These are phyloP conservation scores for Cicer judaicum DNA, from an alignment of 306 rosid species.

Conservation along the genomic window DNA sequence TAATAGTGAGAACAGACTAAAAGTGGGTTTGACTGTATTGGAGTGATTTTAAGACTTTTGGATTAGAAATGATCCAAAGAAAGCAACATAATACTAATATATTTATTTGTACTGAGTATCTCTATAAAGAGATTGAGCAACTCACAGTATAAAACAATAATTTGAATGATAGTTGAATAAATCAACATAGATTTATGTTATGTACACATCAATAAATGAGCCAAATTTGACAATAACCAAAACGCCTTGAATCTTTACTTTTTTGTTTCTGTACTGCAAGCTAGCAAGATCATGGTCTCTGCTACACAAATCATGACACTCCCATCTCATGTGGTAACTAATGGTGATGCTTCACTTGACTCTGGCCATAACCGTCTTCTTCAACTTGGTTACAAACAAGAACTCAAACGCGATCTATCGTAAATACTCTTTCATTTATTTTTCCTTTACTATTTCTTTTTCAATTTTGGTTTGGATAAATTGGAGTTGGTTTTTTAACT, in stretches of 20 bases:
- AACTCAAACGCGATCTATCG: slow-evolving; percentile 94
- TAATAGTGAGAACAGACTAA: neutral
- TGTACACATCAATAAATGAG: neutral
- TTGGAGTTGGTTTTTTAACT: neutral
- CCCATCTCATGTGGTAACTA: slow-evolving; percentile 41
- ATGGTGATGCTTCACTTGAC: slow-evolving; percentile 55
- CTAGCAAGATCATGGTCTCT: slow-evolving; percentile 28
- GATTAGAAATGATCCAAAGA: slow-evolving; percentile 18
- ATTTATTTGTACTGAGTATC: too few relatives aligned
- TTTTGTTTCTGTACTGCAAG: slow-evolving; percentile 2
- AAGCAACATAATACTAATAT: neutral
- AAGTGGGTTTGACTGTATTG: neutral
- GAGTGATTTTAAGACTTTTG: neutral
- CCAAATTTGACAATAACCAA: slow-evolving; percentile 1
- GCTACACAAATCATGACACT: slow-evolving; percentile 40
- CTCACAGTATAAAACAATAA: neutral
- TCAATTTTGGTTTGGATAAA: slow-evolving; percentile 8
- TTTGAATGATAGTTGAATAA: neutral
- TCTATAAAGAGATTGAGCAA: neutral
- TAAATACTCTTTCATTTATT: slow-evolving; percentile 36
- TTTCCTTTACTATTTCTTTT: neutral
- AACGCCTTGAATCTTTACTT: neutral
- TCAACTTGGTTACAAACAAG: slow-evolving; percentile 93
- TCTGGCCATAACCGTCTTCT: slow-evolving; percentile 87
- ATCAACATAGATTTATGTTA: neutral